Evolutionary conservation across 2,329 filamentous ascomycete species (phyloP).

Genomic region (Pseudofabraea citricarpa): DNA sequence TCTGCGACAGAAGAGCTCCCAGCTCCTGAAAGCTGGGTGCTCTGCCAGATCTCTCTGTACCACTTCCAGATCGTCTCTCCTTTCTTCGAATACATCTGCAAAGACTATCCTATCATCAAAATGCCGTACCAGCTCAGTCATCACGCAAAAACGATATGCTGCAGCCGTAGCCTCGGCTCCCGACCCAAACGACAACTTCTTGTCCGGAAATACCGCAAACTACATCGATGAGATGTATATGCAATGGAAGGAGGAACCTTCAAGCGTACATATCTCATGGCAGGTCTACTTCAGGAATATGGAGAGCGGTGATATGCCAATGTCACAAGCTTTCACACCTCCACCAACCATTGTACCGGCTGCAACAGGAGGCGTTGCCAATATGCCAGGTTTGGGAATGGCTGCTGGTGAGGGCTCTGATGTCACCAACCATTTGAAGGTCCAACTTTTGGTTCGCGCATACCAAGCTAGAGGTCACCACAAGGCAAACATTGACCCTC

Average conservation of each 20-base stretch:
- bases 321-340: conserved; percentile 93
- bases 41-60: conserved; percentile 25
- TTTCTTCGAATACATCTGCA: conserved; percentile 30
- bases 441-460: conserved; percentile 92
- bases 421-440: conserved; percentile 94
- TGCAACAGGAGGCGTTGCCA: conserved; percentile 69
- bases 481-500: conserved; percentile 95
- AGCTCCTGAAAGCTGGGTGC: conserved; percentile 54
- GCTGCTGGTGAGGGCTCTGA: conserved; percentile 68
- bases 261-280: conserved; percentile 96
- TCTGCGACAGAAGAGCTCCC: conserved; percentile 59
- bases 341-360: conserved; percentile 87
- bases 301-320: conserved; percentile 96
- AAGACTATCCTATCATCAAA: conserved; percentile 38
- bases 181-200: conserved; percentile 91
- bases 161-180: conserved; percentile 51
- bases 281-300: conserved; percentile 99
- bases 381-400: conserved; percentile 64
- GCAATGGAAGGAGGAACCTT: conserved; percentile 90
- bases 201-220: conserved; percentile 94
- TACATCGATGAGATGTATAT: conserved; percentile 99
- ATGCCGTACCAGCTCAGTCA: conserved; percentile 39
- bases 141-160: conserved; percentile 47
- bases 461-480: conserved; percentile 98
- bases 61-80: conserved; percentile 36